Base-by-base conservation (phyloP, 768 basidiomycete species). In the Agrocybe praecox region DNA sequence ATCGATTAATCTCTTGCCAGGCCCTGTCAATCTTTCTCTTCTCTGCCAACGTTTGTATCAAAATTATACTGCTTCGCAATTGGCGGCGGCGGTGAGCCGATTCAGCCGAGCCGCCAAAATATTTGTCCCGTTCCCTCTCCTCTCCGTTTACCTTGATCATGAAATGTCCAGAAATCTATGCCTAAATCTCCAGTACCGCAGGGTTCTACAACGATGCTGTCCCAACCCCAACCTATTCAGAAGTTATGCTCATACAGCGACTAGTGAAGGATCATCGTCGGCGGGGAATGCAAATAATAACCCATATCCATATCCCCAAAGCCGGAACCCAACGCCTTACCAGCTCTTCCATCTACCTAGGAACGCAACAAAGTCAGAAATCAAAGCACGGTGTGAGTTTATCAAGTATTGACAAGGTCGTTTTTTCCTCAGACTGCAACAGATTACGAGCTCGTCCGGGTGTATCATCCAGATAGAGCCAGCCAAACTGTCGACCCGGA, bases 401-500 rank as follows among this genome's bases (percentile, higher is more conserved):
- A 14, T 53, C 43, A 24, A 23, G 24, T 42, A 42, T 54, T 18
- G 29, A 19, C 53, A 21, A 29, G 33, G 15, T 40, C 46, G 36
- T 24, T 24, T n/a, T 15, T 36, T 45, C 32, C 33, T 17, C 32
- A 47, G 17, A 44, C 48, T 47, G 52, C n/a, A 53, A 8, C 61
- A 92, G 90, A 92, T 69, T 90, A 85, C 65, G 90, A 91, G 60
- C 88, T 92, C 45, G 90, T 92, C 29, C 79, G 86, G 40, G 78
- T 90, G 55, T 90, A 92, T 69, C 90, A 92, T 67, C 90, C 90
- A 2, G 90, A 92, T 68, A 87, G 87, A 42, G 74, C 77, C 21
- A 70, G 71, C 55, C 52, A 66, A 11, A 64, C 69, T 12, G 42
- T 79, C 12, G 70, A 85, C 7, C 63, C 81, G 0, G 80, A 82